Evolutionary conservation across 1,284 basidiomycete species (phyloP).

Genomic region (Pseudozyma pruni): DNA sequence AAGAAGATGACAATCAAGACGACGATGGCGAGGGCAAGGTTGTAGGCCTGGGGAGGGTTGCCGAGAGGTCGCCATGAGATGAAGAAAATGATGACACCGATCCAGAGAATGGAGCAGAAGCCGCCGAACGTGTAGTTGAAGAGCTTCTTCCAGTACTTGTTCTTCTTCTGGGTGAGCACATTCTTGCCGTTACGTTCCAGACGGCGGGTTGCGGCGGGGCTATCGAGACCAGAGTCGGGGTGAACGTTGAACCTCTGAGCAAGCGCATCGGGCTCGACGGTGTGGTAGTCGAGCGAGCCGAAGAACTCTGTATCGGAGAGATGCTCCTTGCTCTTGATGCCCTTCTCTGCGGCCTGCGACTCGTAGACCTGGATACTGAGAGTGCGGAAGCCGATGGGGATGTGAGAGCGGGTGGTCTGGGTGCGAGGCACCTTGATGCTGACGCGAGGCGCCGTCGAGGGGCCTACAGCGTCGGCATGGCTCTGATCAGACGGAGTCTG

Average conservation of each 20-base stretch:
- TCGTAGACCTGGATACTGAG: constrained; percentile 59
- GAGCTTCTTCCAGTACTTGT: constrained; percentile 71
- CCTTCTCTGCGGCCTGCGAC: constrained; percentile 41
- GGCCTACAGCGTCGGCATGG: constrained; percentile 9
- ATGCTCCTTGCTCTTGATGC: constrained; percentile 28
- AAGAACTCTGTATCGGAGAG: constrained; percentile 45
- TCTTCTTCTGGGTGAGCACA: constrained; percentile 71
- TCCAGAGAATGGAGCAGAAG: constrained; percentile 74
- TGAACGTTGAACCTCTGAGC: constrained; percentile 72
- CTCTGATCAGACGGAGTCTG: constrained; percentile 19
- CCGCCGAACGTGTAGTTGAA: constrained; percentile 73
- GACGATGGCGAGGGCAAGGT: constrained; percentile 70
- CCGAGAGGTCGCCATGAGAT: constrained; percentile 73
- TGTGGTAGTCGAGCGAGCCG: constrained; percentile 73
- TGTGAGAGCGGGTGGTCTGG: constrained; percentile 37
- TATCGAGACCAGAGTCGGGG: constrained; percentile 71
- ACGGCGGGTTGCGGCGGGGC: constrained; percentile 71
- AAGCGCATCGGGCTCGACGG: constrained; percentile 70
- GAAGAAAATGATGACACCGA: constrained; percentile 72
- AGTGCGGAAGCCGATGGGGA: constrained; percentile 61
- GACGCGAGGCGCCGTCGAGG: constrained; percentile 29
- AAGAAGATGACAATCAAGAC: constrained; percentile 70
- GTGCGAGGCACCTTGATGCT: constrained; percentile 43
- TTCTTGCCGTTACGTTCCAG: constrained; percentile 71
- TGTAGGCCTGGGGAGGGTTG: constrained; percentile 71